phyloP scores from a whole-genome alignment of 1,284 basidiomycete genomes.

The Binderoboletus segoi region DNA sequence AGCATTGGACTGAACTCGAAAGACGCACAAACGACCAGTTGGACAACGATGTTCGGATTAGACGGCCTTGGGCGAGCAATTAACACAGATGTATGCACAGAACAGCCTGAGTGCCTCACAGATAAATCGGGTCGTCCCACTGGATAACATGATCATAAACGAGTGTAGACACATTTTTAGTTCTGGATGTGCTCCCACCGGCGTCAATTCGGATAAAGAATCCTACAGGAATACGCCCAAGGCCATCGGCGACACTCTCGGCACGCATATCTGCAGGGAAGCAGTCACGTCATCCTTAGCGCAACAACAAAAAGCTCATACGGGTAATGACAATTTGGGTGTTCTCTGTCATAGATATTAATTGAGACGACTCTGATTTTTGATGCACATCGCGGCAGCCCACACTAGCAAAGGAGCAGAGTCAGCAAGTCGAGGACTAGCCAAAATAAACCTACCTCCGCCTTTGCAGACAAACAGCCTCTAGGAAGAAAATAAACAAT shows the following conservation, averaged over 20 bases:
- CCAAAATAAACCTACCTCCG: neutral
- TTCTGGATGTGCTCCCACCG: neutral
- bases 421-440: neutral
- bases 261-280: slow-evolving; percentile 4
- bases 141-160: slow-evolving; percentile 2
- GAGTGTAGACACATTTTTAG: neutral
- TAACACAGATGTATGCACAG: neutral
- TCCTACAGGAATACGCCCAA: slow-evolving; percentile 10
- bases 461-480: neutral
- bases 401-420: neutral
- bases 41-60: neutral
- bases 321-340: neutral
- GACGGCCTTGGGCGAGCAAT: slow-evolving; percentile 8
- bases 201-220: slow-evolving; percentile 4
- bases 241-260: slow-evolving; percentile 2
- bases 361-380: neutral
- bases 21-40: slow-evolving; percentile 12
- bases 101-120: neutral
- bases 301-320: neutral
- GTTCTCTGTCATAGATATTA: neutral
- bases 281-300: neutral
- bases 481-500: neutral
- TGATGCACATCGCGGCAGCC: no score
- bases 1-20: slow-evolving; percentile 16
- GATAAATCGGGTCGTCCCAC: slow-evolving; percentile 10